These are phyloP conservation scores for Fagopyrum tataricum DNA, from an alignment of 148 eudicot genomes.

Conservation along the genomic window DNA sequence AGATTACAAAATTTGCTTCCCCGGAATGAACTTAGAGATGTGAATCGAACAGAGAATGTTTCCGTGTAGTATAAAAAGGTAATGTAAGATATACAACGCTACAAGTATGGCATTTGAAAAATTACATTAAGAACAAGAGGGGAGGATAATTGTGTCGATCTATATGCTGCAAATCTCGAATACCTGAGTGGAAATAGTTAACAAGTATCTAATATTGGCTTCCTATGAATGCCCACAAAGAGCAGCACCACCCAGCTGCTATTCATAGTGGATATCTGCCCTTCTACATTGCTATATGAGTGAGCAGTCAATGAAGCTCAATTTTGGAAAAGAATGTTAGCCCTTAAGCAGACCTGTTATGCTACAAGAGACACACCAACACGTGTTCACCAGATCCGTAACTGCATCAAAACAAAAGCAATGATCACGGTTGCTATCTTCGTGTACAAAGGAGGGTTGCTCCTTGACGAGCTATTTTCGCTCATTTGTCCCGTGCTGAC, in stretches of 20 bases:
- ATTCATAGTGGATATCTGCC: neutral
- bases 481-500: conserved; percentile 60
- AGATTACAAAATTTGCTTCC: too few relatives aligned
- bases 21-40: neutral
- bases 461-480: conserved; percentile 32
- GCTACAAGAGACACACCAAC: neutral
- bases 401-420: conserved; percentile 1
- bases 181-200: neutral
- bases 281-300: neutral
- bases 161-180: neutral
- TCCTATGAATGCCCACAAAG: conserved; percentile 2
- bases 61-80: neutral
- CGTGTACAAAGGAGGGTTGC: conserved; percentile 13
- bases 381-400: neutral
- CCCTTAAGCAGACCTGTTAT: neutral
- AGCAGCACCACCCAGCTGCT: neutral
- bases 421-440: conserved; percentile 17
- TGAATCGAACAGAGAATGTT: neutral
- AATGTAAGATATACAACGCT: neutral
- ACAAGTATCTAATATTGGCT: neutral
- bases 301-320: neutral
- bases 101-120: neutral
- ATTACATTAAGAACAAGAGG: neutral
- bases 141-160: neutral
- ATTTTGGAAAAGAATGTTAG: conserved; percentile 2